A percentile compares a stretch with the other conserved stretches of the same genome.
phyloP scores from a whole-genome alignment of 768 basidiomycete species.

The Leccinum pellstonianum region DNA sequence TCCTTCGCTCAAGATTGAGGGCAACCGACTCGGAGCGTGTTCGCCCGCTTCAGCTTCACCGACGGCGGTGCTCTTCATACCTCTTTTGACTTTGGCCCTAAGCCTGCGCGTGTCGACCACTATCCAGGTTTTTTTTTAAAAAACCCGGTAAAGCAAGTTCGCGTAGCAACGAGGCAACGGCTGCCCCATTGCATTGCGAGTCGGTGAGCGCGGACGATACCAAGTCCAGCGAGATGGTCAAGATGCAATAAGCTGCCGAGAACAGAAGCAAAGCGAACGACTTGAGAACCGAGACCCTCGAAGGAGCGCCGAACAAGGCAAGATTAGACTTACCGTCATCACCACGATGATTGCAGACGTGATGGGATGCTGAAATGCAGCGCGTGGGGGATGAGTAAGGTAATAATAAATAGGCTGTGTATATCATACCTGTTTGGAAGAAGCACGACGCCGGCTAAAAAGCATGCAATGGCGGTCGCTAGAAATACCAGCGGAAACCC shows the following conservation, averaged over 20 bases:
- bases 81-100: not conserved
- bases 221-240: slow-evolving; percentile 13
- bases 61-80: not conserved
- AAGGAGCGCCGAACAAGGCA: not conserved
- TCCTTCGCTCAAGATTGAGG: not conserved
- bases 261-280: not conserved
- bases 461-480: slow-evolving; percentile 77
- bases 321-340: slow-evolving; percentile 44
- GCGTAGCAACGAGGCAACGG: slow-evolving; percentile 10
- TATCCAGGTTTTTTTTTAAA: slow-evolving; percentile 9
- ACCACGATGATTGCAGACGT: slow-evolving; percentile 73
- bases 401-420: not conserved
- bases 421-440: slow-evolving; percentile 57
- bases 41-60: not conserved
- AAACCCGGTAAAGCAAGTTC: slow-evolving; percentile 8
- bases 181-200: slow-evolving; percentile 17
- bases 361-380: slow-evolving; percentile 43
- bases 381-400: not conserved
- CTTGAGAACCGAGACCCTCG: not conserved
- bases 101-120: slow-evolving; percentile 9
- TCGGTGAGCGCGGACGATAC: slow-evolving; percentile 23
- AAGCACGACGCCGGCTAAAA: slow-evolving; percentile 71
- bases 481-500: slow-evolving; percentile 79
- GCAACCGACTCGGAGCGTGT: not conserved
- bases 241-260: too few species aligned